Base-by-base conservation (phyloP, 495 filamentous ascomycete species). In the Podospora anserina region DNA sequence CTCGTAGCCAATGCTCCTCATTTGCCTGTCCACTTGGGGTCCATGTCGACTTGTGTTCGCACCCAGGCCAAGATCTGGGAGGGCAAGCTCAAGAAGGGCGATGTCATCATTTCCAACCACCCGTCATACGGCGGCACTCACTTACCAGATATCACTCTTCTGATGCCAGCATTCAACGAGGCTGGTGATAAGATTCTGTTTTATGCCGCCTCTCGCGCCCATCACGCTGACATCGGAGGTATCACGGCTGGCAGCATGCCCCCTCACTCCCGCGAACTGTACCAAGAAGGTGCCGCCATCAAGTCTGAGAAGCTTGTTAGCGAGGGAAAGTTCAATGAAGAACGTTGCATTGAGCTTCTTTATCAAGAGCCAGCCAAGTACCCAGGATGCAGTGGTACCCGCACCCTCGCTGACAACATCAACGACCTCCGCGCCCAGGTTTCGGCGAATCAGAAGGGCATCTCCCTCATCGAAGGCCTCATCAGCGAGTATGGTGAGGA, bases 221-320 rank as follows among this genome's bases (percentile, higher is more conserved):
- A 99, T 75, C 95, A 99, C 70, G 95, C 95, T 2, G 95, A 99
- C 77, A 98, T 99, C 71, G 95, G 95, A 16, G 95, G 95, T 32
- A 97, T 97, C 65, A 86, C 97, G 4, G 94, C 95, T 0, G 95
- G 95, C 9, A 96, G 92, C 53, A 99, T 99, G 95, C 95, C 95
- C 1, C 95, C 95, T 1, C 91, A 97, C 69, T 97, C 94, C 3
- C 88, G 90, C 5, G 95, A 97, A 73, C 85, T 99, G 0, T 97
- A 84, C 82, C 94, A 99, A 77, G 95, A 99, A 80, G 95, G 95
- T 9, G 94, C 96, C 0, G 87, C 93, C 11, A 96, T 99, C 71
- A 93, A 95, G 78, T 90, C 90, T 11, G 96, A 97, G 76, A 97
- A 96, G 79, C 85, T 99, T 2, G 94, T 99, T 59, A 94, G 88